Conservation (phyloP, 768 basidiomycete species). For the Boletus sensibilis region DNA sequence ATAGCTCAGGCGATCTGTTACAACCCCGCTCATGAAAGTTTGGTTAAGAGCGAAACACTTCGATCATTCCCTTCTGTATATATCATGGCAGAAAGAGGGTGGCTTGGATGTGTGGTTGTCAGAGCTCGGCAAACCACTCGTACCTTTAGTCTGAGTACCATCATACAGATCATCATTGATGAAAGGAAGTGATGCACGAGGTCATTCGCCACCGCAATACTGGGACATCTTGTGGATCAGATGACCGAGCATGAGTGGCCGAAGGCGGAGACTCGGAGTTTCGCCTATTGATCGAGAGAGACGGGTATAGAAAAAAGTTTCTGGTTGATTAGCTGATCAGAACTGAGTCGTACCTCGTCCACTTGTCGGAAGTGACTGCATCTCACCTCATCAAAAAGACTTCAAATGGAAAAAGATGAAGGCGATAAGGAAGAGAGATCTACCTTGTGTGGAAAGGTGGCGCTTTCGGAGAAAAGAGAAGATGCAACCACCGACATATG, state of each 20-base stretch:
- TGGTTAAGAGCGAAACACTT: conserved; percentile 3
- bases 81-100: conserved; percentile 18
- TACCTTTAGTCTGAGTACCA: conserved; percentile 17
- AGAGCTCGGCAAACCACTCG: conserved; percentile 16
- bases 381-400: conserved; percentile 17
- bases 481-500: conserved; percentile 28
- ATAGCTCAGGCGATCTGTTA: conserved; percentile 11
- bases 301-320: conserved; percentile 19
- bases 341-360: conserved; percentile 12
- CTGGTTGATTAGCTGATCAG: conserved; percentile 14
- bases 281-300: conserved; percentile 8
- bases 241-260: conserved; percentile 13
- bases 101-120: conserved; percentile 11
- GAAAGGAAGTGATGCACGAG: conserved; percentile 26
- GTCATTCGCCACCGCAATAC: conserved; percentile 19
- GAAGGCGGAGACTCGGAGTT: conserved; percentile 20
- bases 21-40: conserved; percentile 4
- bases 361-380: conserved; percentile 14
- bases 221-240: conserved; percentile 11
- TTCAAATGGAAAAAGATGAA: conserved; percentile 22
- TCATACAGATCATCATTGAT: conserved; percentile 20
- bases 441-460: conserved; percentile 18
- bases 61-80: conserved; percentile 11
- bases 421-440: conserved; percentile 21
- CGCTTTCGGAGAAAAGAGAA: conserved; percentile 26